Percentiles rank a stretch among this genome's conserved stretches.
phyloP scores from a whole-genome alignment of 1,139 yeast genomes.

The Pneumocystis jirovecii region DNA sequence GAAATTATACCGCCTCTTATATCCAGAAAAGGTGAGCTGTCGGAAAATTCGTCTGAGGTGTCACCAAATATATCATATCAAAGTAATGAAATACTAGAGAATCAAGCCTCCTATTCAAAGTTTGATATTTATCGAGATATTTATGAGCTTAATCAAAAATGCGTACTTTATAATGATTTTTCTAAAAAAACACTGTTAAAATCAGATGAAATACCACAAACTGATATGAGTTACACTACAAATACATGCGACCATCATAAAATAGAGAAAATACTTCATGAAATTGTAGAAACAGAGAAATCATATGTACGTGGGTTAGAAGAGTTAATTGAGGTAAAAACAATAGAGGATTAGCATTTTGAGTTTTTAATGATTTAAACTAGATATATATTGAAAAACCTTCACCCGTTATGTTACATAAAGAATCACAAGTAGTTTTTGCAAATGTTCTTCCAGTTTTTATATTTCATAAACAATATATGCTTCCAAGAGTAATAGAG shows the following conservation, averaged over 20 bases:
- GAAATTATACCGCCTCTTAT: not conserved
- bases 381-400: not conserved
- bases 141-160: not conserved
- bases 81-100: not conserved
- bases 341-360: not conserved
- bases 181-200: not conserved
- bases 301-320: not conserved
- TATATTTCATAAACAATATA: slow-evolving; percentile 1
- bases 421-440: not conserved
- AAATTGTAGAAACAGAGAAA: not conserved
- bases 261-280: not conserved
- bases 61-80: not conserved
- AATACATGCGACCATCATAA: no score
- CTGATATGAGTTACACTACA: no score
- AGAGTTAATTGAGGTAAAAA: not conserved
- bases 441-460: not conserved
- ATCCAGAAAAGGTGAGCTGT: not conserved
- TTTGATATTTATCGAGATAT: not conserved
- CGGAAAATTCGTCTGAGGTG: not conserved
- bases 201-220: not conserved
- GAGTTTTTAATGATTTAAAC: not conserved
- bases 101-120: not conserved
- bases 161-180: not conserved
- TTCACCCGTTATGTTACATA: not conserved
- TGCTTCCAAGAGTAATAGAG: not conserved